phyloP scores from a whole-genome alignment of 371 early-diverging fungal genomes.

The Thermomucor indicae-seudaticae region DNA sequence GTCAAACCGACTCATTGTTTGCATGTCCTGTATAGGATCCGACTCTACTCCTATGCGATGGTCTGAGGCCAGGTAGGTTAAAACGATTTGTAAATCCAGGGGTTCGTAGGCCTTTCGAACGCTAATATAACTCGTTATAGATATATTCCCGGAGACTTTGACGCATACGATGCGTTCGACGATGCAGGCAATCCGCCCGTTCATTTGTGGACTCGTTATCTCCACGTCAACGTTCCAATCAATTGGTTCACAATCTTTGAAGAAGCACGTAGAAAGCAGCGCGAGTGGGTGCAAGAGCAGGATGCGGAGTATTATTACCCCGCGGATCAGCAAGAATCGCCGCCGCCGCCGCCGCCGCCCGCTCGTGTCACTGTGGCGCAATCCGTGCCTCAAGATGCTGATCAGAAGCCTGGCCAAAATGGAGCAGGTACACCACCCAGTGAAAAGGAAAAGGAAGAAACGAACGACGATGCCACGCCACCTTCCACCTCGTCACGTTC shows the following conservation, averaged over 20 bases:
- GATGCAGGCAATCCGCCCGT: constrained; percentile 41
- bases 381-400: not conserved
- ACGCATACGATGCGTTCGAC: constrained; percentile 42
- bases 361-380: not conserved
- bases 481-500: not conserved
- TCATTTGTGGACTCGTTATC: constrained; percentile 30
- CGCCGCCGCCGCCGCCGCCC: not conserved
- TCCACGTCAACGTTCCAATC: constrained; percentile 25
- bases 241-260: constrained; percentile 47
- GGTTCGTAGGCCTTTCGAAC: too few relatives aligned
- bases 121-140: constrained; percentile 11
- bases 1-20: not conserved
- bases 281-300: constrained; percentile 19
- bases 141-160: constrained; percentile 40
- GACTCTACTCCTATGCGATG: constrained; percentile 33
- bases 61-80: constrained; percentile 35
- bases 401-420: constrained; percentile 1
- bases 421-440: not conserved
- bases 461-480: not conserved
- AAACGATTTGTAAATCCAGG: not conserved
- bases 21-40: constrained; percentile 16
- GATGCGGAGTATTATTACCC: constrained; percentile 5
- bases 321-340: constrained; percentile 1
- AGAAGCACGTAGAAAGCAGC: constrained; percentile 39
- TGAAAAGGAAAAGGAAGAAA: not conserved